These are phyloP conservation scores for Teunomyces barrocoloradensis DNA, from an alignment of 805 yeast species.

Conservation along the genomic window DNA sequence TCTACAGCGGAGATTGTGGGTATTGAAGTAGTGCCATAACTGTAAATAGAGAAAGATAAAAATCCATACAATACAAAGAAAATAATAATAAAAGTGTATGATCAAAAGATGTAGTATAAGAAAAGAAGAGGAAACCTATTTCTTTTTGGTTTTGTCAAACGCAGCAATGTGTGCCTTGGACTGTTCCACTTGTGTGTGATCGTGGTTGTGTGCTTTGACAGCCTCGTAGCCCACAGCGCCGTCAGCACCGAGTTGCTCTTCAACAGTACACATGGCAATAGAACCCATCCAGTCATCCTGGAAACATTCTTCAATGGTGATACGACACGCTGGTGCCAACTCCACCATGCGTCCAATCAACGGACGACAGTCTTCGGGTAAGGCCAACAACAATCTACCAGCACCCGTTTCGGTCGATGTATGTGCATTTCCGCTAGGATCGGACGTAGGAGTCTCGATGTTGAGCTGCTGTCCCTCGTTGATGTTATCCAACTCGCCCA, in stretches of 20 bases:
- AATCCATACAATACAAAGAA: neutral
- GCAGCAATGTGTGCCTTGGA: conserved; percentile 95
- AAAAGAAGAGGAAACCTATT: conserved; percentile 20
- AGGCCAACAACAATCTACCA: conserved; percentile 63
- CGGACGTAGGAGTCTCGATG: conserved; percentile 16
- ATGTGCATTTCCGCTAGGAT: conserved; percentile 42
- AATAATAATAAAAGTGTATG: too few relatives aligned
- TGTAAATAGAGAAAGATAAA: neutral
- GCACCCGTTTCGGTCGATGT: conserved; percentile 71
- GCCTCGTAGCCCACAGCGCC: conserved; percentile 37
- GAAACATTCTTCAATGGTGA: conserved; percentile 76
- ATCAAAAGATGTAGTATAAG: too few relatives aligned
- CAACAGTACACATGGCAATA: conserved; percentile 68
- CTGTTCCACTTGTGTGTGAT: conserved; percentile 87
- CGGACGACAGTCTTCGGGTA: conserved; percentile 67
- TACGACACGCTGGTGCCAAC: conserved; percentile 82
- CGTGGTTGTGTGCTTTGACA: conserved; percentile 56
- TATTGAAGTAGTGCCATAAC: conserved; percentile 68
- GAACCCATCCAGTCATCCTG: conserved; percentile 65
- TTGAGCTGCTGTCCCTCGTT: conserved; percentile 10
- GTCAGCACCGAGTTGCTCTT: conserved; percentile 37
- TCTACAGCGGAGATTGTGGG: conserved; percentile 92
- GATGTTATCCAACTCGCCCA: conserved; percentile 11
- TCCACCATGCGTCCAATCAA: conserved; percentile 76
- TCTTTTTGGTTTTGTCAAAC: conserved; percentile 76